Percentiles rank a stretch among this genome's conserved stretches.
Conservation (phyloP, 345 rosid genomes). For the Linum usitatissimum region DNA sequence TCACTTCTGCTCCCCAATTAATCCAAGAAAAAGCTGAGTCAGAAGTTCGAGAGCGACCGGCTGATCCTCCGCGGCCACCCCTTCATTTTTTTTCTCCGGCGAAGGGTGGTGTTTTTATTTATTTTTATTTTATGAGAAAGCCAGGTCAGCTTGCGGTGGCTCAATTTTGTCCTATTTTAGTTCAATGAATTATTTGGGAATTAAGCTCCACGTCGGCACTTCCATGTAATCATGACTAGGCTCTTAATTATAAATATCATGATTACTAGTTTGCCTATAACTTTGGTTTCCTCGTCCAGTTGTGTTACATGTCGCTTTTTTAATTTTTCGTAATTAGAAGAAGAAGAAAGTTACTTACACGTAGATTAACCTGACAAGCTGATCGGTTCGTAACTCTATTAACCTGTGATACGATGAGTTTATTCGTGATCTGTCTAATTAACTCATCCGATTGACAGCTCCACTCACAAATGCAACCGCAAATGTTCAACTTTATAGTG, state of each 20-base stretch:
- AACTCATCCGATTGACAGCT: too few species aligned
- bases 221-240: neutral
- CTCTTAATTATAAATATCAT: neutral
- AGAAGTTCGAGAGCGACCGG: neutral
- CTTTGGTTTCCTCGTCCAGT: neutral
- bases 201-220: neutral
- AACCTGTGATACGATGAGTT: too few species aligned
- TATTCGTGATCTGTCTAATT: too few species aligned
- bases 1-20: neutral
- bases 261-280: neutral
- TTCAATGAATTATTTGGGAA: neutral
- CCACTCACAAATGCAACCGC: too few species aligned
- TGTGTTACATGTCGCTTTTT: neutral
- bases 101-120: neutral
- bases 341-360: too few species aligned
- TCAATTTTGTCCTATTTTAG: neutral
- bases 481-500: too few species aligned
- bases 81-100: neutral
- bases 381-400: too few species aligned
- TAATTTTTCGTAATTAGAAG: too few species aligned
- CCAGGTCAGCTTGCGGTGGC: neutral
- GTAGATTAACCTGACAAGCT: too few species aligned
- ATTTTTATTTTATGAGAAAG: too few species aligned
- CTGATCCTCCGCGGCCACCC: neutral
- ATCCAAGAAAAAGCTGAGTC: neutral